Percentiles rank a stretch among this genome's conserved stretches.
These are phyloP conservation scores for Steccherinum ochraceum DNA, from an alignment of 768 basidiomycete species.

Conservation along the genomic window DNA sequence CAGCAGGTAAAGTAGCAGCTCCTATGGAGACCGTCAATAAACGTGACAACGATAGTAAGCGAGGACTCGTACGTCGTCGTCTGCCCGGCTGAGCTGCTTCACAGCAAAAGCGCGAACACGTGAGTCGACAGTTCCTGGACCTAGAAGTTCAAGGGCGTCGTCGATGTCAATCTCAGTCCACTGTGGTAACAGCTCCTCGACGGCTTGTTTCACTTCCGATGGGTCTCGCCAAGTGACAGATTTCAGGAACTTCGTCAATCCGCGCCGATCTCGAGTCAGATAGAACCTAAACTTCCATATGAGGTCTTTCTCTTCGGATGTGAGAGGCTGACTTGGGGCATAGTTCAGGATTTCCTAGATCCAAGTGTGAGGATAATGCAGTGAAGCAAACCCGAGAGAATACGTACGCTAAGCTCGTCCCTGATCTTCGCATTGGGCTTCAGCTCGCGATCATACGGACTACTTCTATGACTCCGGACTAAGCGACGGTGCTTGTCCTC, in stretches of 20 bases:
- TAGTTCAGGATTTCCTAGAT: slow-evolving; percentile 82
- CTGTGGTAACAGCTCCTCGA: slow-evolving; percentile 89
- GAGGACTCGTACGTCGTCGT: slow-evolving; percentile 75
- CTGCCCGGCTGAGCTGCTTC: slow-evolving; percentile 81
- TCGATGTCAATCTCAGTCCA: slow-evolving; percentile 98
- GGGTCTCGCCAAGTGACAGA: slow-evolving; percentile 97
- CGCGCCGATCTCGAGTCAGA: slow-evolving; percentile 84
- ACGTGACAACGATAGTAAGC: background rate
- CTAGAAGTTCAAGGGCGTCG: slow-evolving; percentile 91
- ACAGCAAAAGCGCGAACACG: slow-evolving; percentile 94
- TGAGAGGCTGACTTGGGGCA: slow-evolving; percentile 81
- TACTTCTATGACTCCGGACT: slow-evolving; percentile 90
- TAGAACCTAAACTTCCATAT: slow-evolving; percentile 99
- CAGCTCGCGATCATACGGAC: slow-evolving; percentile 90
- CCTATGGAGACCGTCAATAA: slow-evolving; percentile 42
- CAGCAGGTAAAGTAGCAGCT: slow-evolving; percentile 84
- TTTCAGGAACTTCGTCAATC: slow-evolving; percentile 95
- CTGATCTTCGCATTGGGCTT: slow-evolving; percentile 96
- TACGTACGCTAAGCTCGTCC: slow-evolving; percentile 81
- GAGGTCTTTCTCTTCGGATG: slow-evolving; percentile 89
- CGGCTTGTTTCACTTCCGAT: slow-evolving; percentile 95
- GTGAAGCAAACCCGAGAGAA: background rate
- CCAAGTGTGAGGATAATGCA: background rate
- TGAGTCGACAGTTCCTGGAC: slow-evolving; percentile 85
- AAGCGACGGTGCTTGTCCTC: slow-evolving; percentile 95